Percentiles rank a stretch among this genome's conserved stretches.
Conservation (phyloP, 108 stramenopile species). For the Chaetoceros tenuissimus region DNA sequence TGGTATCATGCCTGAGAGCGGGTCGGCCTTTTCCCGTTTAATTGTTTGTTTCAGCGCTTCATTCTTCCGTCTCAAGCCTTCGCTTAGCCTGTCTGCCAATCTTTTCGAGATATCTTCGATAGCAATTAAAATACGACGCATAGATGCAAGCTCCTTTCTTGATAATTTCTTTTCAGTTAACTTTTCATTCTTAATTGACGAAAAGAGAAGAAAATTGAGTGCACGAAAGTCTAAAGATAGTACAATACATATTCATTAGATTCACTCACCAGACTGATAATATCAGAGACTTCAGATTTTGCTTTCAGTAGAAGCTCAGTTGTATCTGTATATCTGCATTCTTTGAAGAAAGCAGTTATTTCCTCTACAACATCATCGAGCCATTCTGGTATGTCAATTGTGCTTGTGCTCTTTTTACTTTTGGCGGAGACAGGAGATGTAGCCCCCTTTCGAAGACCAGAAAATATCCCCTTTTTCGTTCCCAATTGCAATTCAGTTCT, state of each 20-base stretch:
- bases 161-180: constrained; percentile 40
- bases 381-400: constrained; percentile 67
- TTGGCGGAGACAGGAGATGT: neutral
- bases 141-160: constrained; percentile 42
- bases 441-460: neutral
- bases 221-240: neutral
- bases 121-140: constrained; percentile 30
- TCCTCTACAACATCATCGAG: constrained; percentile 68
- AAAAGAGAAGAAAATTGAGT: neutral
- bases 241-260: too few relatives aligned
- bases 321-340: constrained; percentile 74
- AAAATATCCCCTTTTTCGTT: neutral
- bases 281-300: constrained; percentile 50
- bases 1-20: constrained; percentile 44
- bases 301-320: constrained; percentile 70
- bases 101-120: constrained; percentile 45
- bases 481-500: neutral
- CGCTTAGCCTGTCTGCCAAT: constrained; percentile 61
- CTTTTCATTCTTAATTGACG: constrained; percentile 19
- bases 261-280: constrained; percentile 38
- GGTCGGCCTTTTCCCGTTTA: constrained; percentile 71
- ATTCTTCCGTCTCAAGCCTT: constrained; percentile 71
- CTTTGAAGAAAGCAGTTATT: constrained; percentile 68
- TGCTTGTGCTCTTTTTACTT: neutral
- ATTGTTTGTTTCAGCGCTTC: constrained; percentile 73